Base-by-base conservation (phyloP, 108 stramenopile genomes). In the Chaetoceros muelleri region DNA sequence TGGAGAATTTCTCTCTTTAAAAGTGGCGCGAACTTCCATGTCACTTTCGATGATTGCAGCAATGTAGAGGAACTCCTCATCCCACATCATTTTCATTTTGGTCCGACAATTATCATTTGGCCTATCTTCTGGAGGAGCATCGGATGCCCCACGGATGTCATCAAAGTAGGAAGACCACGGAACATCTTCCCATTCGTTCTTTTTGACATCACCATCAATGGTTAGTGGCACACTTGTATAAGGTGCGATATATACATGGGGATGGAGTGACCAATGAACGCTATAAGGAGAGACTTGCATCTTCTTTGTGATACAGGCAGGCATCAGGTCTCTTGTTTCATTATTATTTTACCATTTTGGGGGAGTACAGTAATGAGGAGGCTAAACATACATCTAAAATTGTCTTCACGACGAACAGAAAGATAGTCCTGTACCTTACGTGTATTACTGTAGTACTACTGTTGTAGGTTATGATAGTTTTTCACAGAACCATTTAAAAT, bases 21-120 rank as follows among this genome's bases (percentile, higher is more conserved):
- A 80, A 28, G 63, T 54, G n/a, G 78, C 70, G 40, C 53, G 28
- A 18, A 75, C 71, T 30, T 70, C 77, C 8, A 44, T 7, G 22
- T 57, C 55, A 2, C 71, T 52, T 34, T 70, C 34, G 13, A 81
- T 44, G 24, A 74, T 27, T 46, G 73, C 82, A 57, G 74, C 84
- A 54, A 91, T 72, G 52, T 83, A 91, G 28, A 91, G 65, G 58
- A 79, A 74, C 19, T 75, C 53, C 30, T 92, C 85, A 63, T 92
- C 90, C 79, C 84, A 87, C 18, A 80, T 30, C 55, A 85, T 83
- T 57, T 92, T 92, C 48, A 81, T 76, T 20, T 67, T 71, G 0
- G 90, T 92, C 10, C 53, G 59, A 62, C 71, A 75, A 2, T 53
- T 64, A 3, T 52, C 44, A 34, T 72, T 69, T 13, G 79, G 76